Conservation (phyloP, 371 early-diverging fungal genomes). For the Mortierella sp. region DNA sequence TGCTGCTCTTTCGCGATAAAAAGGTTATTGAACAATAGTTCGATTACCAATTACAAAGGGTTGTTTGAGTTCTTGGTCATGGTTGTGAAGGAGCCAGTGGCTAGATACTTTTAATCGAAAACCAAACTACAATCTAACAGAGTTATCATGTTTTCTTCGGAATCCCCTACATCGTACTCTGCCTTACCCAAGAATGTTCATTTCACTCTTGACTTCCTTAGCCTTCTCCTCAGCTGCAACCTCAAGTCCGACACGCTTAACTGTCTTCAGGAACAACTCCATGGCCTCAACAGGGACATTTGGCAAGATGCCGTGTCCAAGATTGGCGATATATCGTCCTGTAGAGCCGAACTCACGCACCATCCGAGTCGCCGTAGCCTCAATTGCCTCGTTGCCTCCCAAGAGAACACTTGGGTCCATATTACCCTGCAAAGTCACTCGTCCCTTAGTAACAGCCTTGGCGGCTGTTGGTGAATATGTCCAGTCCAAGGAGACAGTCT, state of each 20-base stretch:
- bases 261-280: constrained; percentile 75
- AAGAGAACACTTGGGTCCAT: constrained; percentile 92
- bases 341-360: constrained; percentile 80
- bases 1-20: too few species aligned
- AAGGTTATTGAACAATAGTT: too few species aligned
- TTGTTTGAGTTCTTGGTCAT: too few species aligned
- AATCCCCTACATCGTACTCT: too few species aligned
- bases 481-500: constrained; percentile 93
- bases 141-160: neutral
- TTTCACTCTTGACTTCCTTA: constrained; percentile 3
- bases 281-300: constrained; percentile 80
- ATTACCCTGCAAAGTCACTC: constrained; percentile 93
- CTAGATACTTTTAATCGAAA: too few species aligned
- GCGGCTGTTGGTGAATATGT: constrained; percentile 84
- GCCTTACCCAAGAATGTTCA: constrained; percentile 15
- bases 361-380: constrained; percentile 82
- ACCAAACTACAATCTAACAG: neutral
- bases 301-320: constrained; percentile 96
- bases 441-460: constrained; percentile 64
- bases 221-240: constrained; percentile 40
- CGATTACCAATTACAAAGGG: too few species aligned
- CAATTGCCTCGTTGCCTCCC: constrained; percentile 79
- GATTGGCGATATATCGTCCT: constrained; percentile 88
- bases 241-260: constrained; percentile 55
- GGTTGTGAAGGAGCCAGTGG: too few species aligned